A percentile compares a stretch with the other conserved stretches of the same genome.
phyloP scores from a whole-genome alignment of 257 asterid species.

The Datura wrightii region DNA sequence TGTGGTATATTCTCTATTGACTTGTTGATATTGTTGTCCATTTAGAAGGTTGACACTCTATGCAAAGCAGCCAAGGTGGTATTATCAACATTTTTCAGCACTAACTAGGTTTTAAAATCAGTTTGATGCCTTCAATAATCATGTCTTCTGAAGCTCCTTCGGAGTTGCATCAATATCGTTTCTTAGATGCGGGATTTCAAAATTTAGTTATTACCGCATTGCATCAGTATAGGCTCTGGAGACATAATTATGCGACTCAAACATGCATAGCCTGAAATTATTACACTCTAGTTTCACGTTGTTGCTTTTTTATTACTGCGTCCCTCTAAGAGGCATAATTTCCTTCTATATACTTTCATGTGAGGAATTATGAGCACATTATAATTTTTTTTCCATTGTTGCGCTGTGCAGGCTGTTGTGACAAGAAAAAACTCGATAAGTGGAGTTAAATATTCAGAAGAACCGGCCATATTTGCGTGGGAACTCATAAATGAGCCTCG shows the following conservation, averaged over 20 bases:
- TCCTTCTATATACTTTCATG: neutral
- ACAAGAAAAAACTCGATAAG: slow-evolving; percentile 52
- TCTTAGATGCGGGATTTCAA: neutral
- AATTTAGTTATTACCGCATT: neutral
- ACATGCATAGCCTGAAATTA: neutral
- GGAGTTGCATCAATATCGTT: neutral
- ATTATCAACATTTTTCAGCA: neutral
- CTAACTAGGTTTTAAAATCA: neutral
- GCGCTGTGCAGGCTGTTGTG: slow-evolving; percentile 43
- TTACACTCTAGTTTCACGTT: neutral
- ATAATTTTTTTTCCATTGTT: too few relatives aligned
- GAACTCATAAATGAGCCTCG: slow-evolving; percentile 71
- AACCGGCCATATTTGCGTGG: slow-evolving; percentile 67
- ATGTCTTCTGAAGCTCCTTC: neutral
- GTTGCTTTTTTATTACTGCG: neutral
- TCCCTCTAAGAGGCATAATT: neutral
- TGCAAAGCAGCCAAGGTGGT: neutral
- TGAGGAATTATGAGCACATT: neutral
- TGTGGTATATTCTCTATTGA: neutral
- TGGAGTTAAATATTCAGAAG: slow-evolving; percentile 55
- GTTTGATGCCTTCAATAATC: neutral
- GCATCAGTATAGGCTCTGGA: neutral
- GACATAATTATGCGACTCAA: neutral
- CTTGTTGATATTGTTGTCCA: too few relatives aligned
- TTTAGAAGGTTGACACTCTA: neutral